phyloP scores from a whole-genome alignment of 805 yeast genomes.

The Kluyveromyces starmeri region DNA sequence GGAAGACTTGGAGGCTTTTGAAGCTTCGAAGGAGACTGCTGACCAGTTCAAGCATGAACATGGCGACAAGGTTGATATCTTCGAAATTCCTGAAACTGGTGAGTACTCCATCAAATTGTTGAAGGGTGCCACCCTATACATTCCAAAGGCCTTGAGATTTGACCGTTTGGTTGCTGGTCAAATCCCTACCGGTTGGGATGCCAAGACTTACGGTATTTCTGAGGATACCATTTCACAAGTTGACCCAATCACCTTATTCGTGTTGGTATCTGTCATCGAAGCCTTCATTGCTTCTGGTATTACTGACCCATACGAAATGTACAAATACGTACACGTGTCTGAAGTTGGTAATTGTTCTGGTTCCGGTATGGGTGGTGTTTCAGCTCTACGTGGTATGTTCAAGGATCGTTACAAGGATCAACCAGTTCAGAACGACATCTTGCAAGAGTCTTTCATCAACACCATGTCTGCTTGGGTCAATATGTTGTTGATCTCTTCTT shows the following conservation, averaged over 20 bases:
- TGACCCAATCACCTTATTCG: constrained; percentile 90
- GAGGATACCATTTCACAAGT: constrained; percentile 92
- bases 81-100: constrained; percentile 81
- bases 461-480: constrained; percentile 99
- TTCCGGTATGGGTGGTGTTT: constrained; percentile 99
- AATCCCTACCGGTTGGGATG: constrained; percentile 98
- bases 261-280: constrained; percentile 89
- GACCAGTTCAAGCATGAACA: constrained; percentile 89
- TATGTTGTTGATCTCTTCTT: constrained; percentile 91
- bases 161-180: constrained; percentile 71
- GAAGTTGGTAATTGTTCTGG: constrained; percentile 99
- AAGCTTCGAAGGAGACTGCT: constrained; percentile 91
- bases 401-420: constrained; percentile 85
- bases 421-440: constrained; percentile 94
- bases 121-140: constrained; percentile 83
- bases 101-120: constrained; percentile 84
- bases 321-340: constrained; percentile 95
- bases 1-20: constrained; percentile 94
- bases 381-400: constrained; percentile 96
- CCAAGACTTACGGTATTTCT: constrained; percentile 86
- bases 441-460: constrained; percentile 97
- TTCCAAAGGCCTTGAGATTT: constrained; percentile 70
- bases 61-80: constrained; percentile 87
- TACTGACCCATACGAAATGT: constrained; percentile 97
- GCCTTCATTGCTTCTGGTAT: constrained; percentile 91